A percentile compares a stretch with the other conserved stretches of the same genome.
phyloP scores from a whole-genome alignment of 2,329 filamentous ascomycete species.

The Cladosporium sp. region DNA sequence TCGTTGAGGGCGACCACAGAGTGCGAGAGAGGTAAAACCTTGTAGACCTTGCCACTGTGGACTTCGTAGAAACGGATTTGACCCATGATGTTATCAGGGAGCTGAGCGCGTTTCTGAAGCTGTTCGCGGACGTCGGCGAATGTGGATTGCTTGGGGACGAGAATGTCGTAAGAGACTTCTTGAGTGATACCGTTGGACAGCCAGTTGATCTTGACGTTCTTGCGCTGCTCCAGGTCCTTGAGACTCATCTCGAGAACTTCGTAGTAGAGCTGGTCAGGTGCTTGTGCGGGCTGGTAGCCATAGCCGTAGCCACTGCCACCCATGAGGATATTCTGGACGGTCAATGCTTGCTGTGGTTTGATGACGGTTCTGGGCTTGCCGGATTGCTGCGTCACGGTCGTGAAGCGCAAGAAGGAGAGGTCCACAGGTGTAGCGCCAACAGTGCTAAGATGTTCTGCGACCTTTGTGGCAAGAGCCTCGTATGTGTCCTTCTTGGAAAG shows the following conservation, averaged over 20 bases:
- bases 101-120: conserved; percentile 73
- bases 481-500: conserved; percentile 88
- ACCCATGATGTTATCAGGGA: conserved; percentile 70
- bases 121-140: conserved; percentile 73
- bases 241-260: conserved; percentile 93
- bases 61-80: conserved; percentile 78
- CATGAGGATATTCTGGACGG: conserved; percentile 72
- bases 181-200: conserved; percentile 87
- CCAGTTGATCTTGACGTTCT: conserved; percentile 76
- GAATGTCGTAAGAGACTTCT: conserved; percentile 77
- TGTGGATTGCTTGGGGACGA: conserved; percentile 81
- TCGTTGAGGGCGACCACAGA: conserved; percentile 81
- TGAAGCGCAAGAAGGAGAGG: conserved; percentile 85
- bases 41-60: conserved; percentile 77
- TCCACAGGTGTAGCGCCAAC: conserved; percentile 51
- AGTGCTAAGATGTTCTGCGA: conserved; percentile 64
- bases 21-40: conserved; percentile 66
- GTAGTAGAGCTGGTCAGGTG: conserved; percentile 73
- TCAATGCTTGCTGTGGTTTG: conserved; percentile 67
- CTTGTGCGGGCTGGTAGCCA: conserved; percentile 56
- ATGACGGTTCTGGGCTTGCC: conserved; percentile 75
- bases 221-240: conserved; percentile 89
- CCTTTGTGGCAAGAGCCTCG: conserved; percentile 77
- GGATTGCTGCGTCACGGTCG: conserved; percentile 72
- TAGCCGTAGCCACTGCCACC: conserved; percentile 63